A percentile compares a stretch with the other conserved stretches of the same genome.
Conservation (phyloP, 768 basidiomycete genomes). For the Terana coerulea region DNA sequence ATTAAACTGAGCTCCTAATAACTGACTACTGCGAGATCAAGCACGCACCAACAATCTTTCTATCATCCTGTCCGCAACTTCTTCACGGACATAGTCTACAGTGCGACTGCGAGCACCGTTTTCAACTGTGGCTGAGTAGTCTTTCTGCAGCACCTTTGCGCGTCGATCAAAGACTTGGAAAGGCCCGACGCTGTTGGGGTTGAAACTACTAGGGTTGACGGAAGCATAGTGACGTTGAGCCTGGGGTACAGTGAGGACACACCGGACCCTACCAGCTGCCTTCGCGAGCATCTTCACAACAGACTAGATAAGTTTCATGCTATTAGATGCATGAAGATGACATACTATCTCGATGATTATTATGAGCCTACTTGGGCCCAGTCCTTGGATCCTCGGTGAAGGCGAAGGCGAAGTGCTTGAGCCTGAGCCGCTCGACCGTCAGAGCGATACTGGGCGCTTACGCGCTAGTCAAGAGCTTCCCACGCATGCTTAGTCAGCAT, state of each 20-base stretch:
- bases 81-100: constrained; percentile 90
- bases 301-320: not conserved
- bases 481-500: constrained; percentile 4
- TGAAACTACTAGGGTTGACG: constrained; percentile 41
- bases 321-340: not conserved
- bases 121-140: constrained; percentile 61
- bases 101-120: constrained; percentile 60
- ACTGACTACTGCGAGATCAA: constrained; percentile 2
- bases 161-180: constrained; percentile 87
- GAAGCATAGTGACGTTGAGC: constrained; percentile 46
- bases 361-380: too few relatives aligned
- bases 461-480: not conserved
- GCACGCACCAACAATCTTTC: constrained; percentile 77
- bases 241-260: not conserved
- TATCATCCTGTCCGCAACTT: constrained; percentile 86
- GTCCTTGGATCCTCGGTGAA: too few relatives aligned
- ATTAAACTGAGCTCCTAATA: constrained; percentile 4
- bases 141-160: constrained; percentile 73
- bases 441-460: constrained; percentile 1
- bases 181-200: constrained; percentile 48
- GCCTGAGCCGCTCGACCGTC: too few relatives aligned
- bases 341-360: not conserved
- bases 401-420: too few relatives aligned
- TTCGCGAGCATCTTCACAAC: constrained; percentile 1
- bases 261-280: not conserved